These are phyloP conservation scores for Metschnikowia sp. DNA, from an alignment of 805 yeast species.

Conservation along the genomic window DNA sequence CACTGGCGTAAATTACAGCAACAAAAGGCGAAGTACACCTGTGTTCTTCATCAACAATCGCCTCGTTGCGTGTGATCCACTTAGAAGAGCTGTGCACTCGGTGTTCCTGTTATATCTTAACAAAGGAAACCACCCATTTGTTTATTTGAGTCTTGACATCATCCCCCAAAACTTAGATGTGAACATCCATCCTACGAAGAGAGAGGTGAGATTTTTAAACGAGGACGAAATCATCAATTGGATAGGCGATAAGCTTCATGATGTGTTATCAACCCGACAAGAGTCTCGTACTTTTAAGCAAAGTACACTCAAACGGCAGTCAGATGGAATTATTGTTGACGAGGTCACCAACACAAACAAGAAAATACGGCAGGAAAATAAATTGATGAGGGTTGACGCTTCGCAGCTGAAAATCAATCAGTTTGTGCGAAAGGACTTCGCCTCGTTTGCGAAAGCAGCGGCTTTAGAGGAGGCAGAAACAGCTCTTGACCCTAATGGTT, in stretches of 20 bases:
- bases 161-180: slow-evolving; percentile 78
- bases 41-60: slow-evolving; percentile 84
- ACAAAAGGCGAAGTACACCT: slow-evolving; percentile 63
- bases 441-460: background rate
- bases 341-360: slow-evolving; percentile 17
- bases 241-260: slow-evolving; percentile 50
- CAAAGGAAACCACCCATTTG: slow-evolving; percentile 70
- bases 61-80: slow-evolving; percentile 77
- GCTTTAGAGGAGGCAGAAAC: background rate
- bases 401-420: slow-evolving; percentile 44
- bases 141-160: slow-evolving; percentile 68
- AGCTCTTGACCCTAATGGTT: background rate
- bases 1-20: slow-evolving; percentile 67
- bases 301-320: slow-evolving; percentile 34
- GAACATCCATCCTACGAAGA: slow-evolving; percentile 92
- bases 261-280: slow-evolving; percentile 53
- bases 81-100: slow-evolving; percentile 63
- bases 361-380: slow-evolving; percentile 54
- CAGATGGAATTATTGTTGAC: slow-evolving; percentile 8
- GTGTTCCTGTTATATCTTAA: slow-evolving; percentile 69
- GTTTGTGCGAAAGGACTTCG: slow-evolving; percentile 12
- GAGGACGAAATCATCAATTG: slow-evolving; percentile 81
- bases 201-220: slow-evolving; percentile 80
- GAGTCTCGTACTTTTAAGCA: slow-evolving; percentile 68
- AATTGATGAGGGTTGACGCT: slow-evolving; percentile 69